Evolutionary conservation across 352 stramenopile species (phyloP).

Genomic region (Lagenidium giganteum): DNA sequence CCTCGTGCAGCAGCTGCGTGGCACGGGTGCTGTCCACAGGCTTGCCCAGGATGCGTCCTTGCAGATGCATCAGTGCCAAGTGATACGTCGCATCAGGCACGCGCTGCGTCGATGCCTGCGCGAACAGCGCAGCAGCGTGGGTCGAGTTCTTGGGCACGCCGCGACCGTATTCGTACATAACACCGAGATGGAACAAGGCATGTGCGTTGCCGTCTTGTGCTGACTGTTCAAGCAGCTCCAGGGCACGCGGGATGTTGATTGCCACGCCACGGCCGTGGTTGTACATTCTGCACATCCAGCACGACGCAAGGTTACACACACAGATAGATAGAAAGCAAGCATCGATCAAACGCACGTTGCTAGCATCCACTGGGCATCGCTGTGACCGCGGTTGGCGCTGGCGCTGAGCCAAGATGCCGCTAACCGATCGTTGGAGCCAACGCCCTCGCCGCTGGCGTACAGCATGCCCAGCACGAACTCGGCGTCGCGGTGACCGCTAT

Average conservation of each 20-base stretch:
- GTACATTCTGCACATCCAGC: constrained; percentile 20
- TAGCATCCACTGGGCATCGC: constrained; percentile 48
- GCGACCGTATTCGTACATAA: constrained; percentile 51
- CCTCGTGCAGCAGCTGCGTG: constrained; percentile 28
- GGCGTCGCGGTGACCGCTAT: constrained; percentile 26
- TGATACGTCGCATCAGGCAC: too few relatives aligned
- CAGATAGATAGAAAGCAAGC: background rate
- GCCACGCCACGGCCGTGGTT: constrained; percentile 32
- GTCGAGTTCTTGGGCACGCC: constrained; percentile 27
- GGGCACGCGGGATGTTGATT: constrained; percentile 23
- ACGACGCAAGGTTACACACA: background rate
- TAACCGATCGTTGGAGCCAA: constrained; percentile 23
- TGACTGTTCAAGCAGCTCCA: constrained; percentile 27
- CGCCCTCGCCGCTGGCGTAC: constrained; percentile 21
- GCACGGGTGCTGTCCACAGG: constrained; percentile 27
- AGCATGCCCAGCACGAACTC: constrained; percentile 45
- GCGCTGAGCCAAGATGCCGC: constrained; percentile 32
- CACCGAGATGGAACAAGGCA: constrained; percentile 33
- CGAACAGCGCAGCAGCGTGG: constrained; percentile 30
- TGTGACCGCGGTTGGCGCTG: constrained; percentile 30
- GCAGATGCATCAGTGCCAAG: too few relatives aligned
- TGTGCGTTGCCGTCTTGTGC: constrained; percentile 12
- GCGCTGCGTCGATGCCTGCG: constrained; percentile 13
- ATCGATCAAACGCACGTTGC: constrained; percentile 24
- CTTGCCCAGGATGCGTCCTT: constrained; percentile 35